A percentile compares a stretch with the other conserved stretches of the same genome.
phyloP scores from a whole-genome alignment of 495 filamentous ascomycete species.

The Annulohypoxylon moriforme region DNA sequence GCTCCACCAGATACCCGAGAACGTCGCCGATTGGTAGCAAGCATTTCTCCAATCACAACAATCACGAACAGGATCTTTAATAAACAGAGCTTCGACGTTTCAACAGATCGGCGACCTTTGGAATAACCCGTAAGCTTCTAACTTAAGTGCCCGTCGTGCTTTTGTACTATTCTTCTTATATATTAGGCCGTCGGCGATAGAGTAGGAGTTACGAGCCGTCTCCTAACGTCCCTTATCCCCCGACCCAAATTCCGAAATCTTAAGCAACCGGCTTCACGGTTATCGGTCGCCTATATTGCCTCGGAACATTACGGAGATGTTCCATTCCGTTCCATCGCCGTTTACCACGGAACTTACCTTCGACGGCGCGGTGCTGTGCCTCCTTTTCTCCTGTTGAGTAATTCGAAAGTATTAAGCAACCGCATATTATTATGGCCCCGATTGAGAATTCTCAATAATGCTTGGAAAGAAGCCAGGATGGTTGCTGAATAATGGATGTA shows the following conservation, averaged over 20 bases:
- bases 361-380: neutral
- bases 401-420: neutral
- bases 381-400: neutral
- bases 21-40: neutral
- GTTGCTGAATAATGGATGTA: constrained; percentile 11
- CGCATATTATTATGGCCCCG: neutral
- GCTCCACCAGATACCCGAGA: neutral
- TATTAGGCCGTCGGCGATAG: neutral
- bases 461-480: neutral
- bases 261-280: neutral
- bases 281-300: neutral
- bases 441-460: neutral
- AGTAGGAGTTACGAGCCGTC: neutral
- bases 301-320: constrained; percentile 5
- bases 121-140: neutral
- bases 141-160: neutral
- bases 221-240: neutral
- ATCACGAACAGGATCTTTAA: neutral
- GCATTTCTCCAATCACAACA: neutral
- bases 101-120: neutral
- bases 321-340: neutral
- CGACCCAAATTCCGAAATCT: neutral
- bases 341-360: neutral
- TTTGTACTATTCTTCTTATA: neutral
- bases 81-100: neutral